Conservation (phyloP, 148 eudicot genomes). For the Arctostaphylos glauca region DNA sequence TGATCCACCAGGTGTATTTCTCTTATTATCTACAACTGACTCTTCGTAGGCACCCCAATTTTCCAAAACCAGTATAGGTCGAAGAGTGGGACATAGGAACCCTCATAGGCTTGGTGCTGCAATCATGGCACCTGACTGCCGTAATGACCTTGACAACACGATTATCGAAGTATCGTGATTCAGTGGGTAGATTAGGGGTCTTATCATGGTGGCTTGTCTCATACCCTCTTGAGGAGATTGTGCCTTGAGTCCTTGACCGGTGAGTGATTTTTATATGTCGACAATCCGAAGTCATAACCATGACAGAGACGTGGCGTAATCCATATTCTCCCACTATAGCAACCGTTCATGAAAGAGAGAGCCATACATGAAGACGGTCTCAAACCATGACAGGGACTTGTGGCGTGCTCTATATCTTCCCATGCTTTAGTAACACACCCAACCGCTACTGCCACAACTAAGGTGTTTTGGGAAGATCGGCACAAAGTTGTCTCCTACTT, state of each 20-base stretch:
- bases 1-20: neutral
- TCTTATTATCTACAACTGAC: neutral
- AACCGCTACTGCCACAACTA: neutral
- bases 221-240: neutral
- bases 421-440: neutral
- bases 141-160: neutral
- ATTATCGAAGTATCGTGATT: neutral
- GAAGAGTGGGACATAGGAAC: neutral
- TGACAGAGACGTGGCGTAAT: neutral
- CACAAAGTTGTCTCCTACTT: neutral
- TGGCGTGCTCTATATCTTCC: neutral
- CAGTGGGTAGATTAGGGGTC: neutral
- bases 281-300: neutral
- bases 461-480: neutral
- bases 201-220: neutral
- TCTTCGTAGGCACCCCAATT: neutral
- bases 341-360: neutral
- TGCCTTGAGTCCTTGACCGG: neutral
- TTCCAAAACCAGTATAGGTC: neutral
- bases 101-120: neutral
- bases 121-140: neutral
- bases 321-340: neutral
- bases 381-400: neutral
- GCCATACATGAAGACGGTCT: neutral
- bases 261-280: neutral